phyloP scores from a whole-genome alignment of 2,329 filamentous ascomycete genomes.

The Talaromyces funiculosus region DNA sequence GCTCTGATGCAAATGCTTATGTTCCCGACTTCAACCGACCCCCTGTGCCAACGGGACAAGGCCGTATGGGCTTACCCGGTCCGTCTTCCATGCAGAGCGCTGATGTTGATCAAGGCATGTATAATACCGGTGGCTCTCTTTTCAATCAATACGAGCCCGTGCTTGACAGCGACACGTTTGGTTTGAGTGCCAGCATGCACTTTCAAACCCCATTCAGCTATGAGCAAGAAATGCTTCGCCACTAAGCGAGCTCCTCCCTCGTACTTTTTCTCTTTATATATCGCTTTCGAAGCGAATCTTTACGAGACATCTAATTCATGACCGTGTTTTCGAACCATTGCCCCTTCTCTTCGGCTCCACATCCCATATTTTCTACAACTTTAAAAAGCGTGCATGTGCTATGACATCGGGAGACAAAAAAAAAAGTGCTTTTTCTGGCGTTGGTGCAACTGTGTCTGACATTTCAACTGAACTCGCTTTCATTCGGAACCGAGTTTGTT shows the following conservation, averaged over 20 bases:
- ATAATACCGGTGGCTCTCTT: conserved; percentile 46
- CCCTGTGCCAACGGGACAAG: conserved; percentile 38
- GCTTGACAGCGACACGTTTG: conserved; percentile 89
- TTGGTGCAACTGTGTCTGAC: conserved; percentile 8
- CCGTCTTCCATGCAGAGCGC: conserved; percentile 37
- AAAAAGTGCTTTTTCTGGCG: conserved; percentile 14
- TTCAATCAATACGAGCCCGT: conserved; percentile 76
- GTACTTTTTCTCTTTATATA: conserved; percentile 1
- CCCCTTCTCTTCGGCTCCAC: conserved; percentile 1
- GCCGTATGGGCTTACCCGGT: conserved; percentile 36
- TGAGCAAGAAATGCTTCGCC: conserved; percentile 35
- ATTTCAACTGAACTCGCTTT: conserved; percentile 6
- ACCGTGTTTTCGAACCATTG: neutral
- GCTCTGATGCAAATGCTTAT: conserved; percentile 63
- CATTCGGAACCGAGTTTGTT: neutral
- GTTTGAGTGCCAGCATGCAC: conserved; percentile 88
- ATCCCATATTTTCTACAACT: conserved; percentile 9
- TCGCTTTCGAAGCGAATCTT: neutral
- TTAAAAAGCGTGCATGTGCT: conserved; percentile 13
- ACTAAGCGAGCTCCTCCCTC: conserved; percentile 17
- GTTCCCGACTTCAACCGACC: conserved; percentile 46
- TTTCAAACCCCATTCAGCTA: conserved; percentile 73
- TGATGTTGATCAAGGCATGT: conserved; percentile 35
- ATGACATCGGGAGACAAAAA: conserved; percentile 15
- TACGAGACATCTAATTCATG: neutral